Base-by-base conservation (phyloP, 2,329 filamentous ascomycete species). In the Botrytis fabae region DNA sequence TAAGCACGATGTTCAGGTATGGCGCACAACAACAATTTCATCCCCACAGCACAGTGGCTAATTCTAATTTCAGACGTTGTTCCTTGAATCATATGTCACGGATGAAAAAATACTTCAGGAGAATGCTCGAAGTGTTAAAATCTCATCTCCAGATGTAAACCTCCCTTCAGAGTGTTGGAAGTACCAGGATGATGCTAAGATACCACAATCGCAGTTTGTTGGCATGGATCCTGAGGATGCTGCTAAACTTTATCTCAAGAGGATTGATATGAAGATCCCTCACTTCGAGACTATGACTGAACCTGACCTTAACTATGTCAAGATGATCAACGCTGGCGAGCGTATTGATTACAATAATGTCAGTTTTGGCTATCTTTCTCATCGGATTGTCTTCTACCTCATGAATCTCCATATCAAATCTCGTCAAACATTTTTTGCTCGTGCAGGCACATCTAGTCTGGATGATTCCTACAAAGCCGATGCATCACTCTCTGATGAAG, bases 221-320 rank as follows among this genome's bases (percentile, higher is more conserved):
- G 93, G 92, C 60, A 98, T 97, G 95, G 90, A 93, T 59, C 92
- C 95, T 20, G 92, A 97, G 76, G 95, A 97, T 80, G 96, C 96
- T 4, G 95, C 97, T 44, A 91, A 93, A 79, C 90, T 98, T 78
- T 99, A 99, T 80, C 88, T 99, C 57, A 89, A 91, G 75, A 91
- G 96, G 69, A 98, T 99, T 80, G 91, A 94, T 75, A 91, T 93
- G 78, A 93, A 96, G 78, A 99, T 99, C 74, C 96, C 96, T 32
- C 91, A 95, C 74, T 99, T 97, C 78, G 95, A 99, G 84, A 97
- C 94, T 1, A 98, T 99, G 94, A 89, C 95, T 79, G 96, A 99
- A 82, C 87, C 88, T 44, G 95, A 98, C 77, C 87, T 99, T 75
- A 97, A 98, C 81, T 99, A 95, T 84, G 95, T 99, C 84, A 98